Evolutionary conservation across 306 rosid species (phyloP), one percentile per base, ranked within the genome.

Genomic region (Dryas octopetala): DNA sequence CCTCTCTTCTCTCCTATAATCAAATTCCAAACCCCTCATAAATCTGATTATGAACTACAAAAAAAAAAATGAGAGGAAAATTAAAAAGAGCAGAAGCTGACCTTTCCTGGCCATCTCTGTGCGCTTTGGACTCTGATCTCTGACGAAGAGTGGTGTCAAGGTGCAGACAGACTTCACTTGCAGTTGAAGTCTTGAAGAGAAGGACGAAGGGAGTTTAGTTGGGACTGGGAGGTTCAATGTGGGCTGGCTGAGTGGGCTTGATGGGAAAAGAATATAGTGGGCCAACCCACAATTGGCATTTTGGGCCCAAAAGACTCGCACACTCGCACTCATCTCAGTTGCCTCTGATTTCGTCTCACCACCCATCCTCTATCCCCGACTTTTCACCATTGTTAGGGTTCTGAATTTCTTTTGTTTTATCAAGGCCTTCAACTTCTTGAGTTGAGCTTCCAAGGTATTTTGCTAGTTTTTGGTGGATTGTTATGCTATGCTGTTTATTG

Each of bases 1-100:
- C 91, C 86, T 81, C 86, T 90, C 85, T 85, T 88, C 77, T 81
- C 83, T 47, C 68, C 76, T 73, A 23, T 62, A 49, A 60, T 47
- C 76, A 71, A 7, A 71, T 26, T 11, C 9, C 53, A 71, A 71
- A 71, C 66, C 62, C 66, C 38, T 48, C 76, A 48, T 5, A 9
- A 59, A 19, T 44, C 66, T 44, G 11, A 19, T 6, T 3, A 71
- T 7, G 2, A 19, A 19, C 68, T 63, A 5, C 23, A 28, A 47
- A 59, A 15, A 47, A 7, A 47, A 5, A 54, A 7, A 16, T 38
- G 10, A 3, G 15, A 5, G n/a, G 14, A 9, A n/a, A 12, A 4
- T 4, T 19, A 9, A 32, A 41, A 44, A 9, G 11, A 11, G 38
- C 38, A 58, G 4, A 73, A 5, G 46, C 50, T 14, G 46, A 46